Percentiles rank a stretch among this genome's conserved stretches.
phyloP scores from a whole-genome alignment of 2,329 filamentous ascomycete species.

The Penicillium sp. region DNA sequence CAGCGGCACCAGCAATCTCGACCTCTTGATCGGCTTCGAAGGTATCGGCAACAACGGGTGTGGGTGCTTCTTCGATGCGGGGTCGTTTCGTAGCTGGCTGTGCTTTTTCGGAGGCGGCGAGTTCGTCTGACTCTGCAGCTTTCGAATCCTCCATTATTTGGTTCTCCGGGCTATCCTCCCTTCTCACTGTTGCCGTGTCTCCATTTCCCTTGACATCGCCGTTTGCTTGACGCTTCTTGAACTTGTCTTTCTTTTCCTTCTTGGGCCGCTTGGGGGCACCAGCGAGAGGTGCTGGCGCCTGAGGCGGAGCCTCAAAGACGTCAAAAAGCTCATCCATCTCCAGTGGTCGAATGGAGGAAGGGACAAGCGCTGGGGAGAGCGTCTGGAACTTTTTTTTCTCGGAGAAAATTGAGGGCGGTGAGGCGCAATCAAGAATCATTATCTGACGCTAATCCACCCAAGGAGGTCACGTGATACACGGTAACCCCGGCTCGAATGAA shows the following conservation, averaged over 20 bases:
- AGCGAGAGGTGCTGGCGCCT: constrained; percentile 41
- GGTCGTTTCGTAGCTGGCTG: constrained; percentile 49
- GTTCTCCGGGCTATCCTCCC: constrained; percentile 27
- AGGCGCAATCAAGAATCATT: not conserved
- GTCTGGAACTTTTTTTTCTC: constrained; percentile 15
- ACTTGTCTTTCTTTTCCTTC: constrained; percentile 63
- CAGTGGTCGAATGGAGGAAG: constrained; percentile 13
- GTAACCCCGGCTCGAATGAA: too few species aligned
- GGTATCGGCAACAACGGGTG: constrained; percentile 83
- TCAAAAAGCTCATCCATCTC: constrained; percentile 78
- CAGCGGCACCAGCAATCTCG: constrained; percentile 79
- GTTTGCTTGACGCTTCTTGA: constrained; percentile 84
- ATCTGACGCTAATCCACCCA: not conserved
- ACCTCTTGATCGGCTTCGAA: constrained; percentile 94
- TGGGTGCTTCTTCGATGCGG: constrained; percentile 60
- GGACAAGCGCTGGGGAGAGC: constrained; percentile 3
- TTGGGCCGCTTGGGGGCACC: constrained; percentile 39
- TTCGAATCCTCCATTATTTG: constrained; percentile 18
- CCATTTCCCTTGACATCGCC: constrained; percentile 65
- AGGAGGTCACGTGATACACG: not conserved
- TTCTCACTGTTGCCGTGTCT: constrained; percentile 30
- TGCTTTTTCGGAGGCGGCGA: constrained; percentile 31
- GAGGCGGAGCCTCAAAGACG: constrained; percentile 70
- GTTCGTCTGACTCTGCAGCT: constrained; percentile 12
- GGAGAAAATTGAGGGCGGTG: constrained; percentile 33